Conservation (phyloP, 768 basidiomycete species). For the Hygrocybe coccinea region DNA sequence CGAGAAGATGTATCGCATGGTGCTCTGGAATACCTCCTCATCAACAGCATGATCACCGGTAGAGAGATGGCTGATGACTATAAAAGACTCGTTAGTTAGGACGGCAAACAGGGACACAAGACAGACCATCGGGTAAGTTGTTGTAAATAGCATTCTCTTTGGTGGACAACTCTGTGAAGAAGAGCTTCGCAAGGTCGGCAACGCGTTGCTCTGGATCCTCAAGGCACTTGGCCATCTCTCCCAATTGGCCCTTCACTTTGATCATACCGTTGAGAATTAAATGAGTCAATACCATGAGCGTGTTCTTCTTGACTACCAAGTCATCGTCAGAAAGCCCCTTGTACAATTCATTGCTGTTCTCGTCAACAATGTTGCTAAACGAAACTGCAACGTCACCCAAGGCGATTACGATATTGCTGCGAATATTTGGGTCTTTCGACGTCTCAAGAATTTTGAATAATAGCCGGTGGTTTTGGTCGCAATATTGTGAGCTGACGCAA, state of each 20-base stretch:
- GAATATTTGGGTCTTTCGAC: slow-evolving; percentile 81
- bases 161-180: slow-evolving; percentile 92
- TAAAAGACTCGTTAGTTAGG: slow-evolving; percentile 7
- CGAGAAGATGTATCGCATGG: slow-evolving; percentile 90
- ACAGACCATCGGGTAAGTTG: slow-evolving; percentile 89
- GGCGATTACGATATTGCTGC: slow-evolving; percentile 95
- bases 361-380: slow-evolving; percentile 96
- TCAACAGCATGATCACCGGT: slow-evolving; percentile 88
- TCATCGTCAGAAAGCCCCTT: slow-evolving; percentile 86
- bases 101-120: background rate
- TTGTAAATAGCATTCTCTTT: slow-evolving; percentile 99
- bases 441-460: slow-evolving; percentile 94
- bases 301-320: slow-evolving; percentile 95
- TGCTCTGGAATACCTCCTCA: slow-evolving; percentile 87
- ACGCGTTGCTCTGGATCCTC: slow-evolving; percentile 87
- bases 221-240: slow-evolving; percentile 99
- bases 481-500: slow-evolving; percentile 91
- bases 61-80: slow-evolving; percentile 93
- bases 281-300: slow-evolving; percentile 96
- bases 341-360: slow-evolving; percentile 94
- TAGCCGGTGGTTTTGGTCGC: slow-evolving; percentile 81
- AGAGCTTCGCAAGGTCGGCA: slow-evolving; percentile 91
- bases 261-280: slow-evolving; percentile 98
- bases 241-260: slow-evolving; percentile 98
- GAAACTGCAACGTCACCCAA: slow-evolving; percentile 96